These are phyloP conservation scores for Akebia trifoliata DNA, from an alignment of 164 flowering plant genomes.

Conservation along the genomic window DNA sequence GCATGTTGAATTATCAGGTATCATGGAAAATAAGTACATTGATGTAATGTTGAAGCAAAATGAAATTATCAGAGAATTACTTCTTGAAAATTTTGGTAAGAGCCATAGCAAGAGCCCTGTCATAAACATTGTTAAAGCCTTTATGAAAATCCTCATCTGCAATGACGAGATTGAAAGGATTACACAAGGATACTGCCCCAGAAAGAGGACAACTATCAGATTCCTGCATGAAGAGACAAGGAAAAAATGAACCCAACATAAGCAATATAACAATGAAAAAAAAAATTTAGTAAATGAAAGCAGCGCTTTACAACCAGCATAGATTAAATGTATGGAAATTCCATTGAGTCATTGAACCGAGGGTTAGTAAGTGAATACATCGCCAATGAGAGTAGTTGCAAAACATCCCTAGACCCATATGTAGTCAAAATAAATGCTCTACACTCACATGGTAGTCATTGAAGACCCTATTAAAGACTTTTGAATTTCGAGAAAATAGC, in stretches of 20 bases:
- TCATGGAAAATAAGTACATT: neutral
- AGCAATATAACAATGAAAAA: conserved; percentile 2
- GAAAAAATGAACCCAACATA: conserved; percentile 7
- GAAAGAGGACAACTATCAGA: conserved; percentile 64
- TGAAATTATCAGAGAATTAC: conserved; percentile 29
- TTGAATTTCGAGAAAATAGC: too few species aligned
- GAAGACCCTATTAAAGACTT: neutral
- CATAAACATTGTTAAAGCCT: conserved; percentile 86
- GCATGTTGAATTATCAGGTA: neutral
- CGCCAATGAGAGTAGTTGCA: too few species aligned
- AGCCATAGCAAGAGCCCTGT: conserved; percentile 64
- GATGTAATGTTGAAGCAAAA: neutral
- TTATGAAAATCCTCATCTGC: conserved; percentile 85
- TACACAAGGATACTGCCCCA: conserved; percentile 91
- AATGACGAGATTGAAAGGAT: conserved; percentile 86
- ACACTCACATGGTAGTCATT: neutral
- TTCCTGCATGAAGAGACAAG: conserved; percentile 50
- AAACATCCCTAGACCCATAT: too few species aligned
- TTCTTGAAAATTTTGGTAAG: conserved; percentile 72
- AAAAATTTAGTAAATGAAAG: neutral
- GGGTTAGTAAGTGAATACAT: neutral
- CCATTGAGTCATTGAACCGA: neutral
- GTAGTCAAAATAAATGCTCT: neutral
- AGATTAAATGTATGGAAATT: neutral
- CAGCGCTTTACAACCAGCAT: neutral